Evolutionary conservation across 306 rosid species (phyloP).

Genomic region (Delonix regia): DNA sequence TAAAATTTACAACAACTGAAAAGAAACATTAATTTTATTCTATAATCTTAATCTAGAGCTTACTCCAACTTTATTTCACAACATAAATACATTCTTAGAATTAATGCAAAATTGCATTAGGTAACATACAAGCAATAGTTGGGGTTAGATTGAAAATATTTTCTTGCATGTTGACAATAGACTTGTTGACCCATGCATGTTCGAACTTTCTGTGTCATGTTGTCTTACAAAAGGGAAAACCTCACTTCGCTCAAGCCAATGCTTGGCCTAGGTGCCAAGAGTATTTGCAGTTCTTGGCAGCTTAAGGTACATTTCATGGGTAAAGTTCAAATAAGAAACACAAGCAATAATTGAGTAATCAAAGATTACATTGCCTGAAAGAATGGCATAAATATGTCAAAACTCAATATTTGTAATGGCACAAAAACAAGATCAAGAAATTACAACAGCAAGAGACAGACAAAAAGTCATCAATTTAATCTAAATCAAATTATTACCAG

Average conservation of each 20-base stretch:
- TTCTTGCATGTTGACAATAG: not conserved
- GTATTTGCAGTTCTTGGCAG: not conserved
- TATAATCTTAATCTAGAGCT: not conserved
- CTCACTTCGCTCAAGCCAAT: not conserved
- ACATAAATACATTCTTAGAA: not conserved
- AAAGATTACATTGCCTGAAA: not conserved
- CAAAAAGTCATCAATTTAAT: not conserved
- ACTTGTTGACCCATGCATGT: not conserved
- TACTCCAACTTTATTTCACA: not conserved
- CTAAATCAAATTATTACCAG: not conserved
- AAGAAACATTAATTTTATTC: slow-evolving; percentile 19
- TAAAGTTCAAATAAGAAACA: not conserved
- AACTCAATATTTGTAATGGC: not conserved
- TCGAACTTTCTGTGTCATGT: not conserved
- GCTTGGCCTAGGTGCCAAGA: not conserved
- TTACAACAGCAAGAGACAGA: not conserved
- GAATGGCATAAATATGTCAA: not conserved
- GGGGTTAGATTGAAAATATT: not conserved
- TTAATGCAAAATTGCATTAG: not conserved
- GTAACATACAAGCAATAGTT: not conserved
- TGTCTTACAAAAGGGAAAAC: not conserved
- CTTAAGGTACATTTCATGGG: not conserved
- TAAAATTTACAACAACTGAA: not conserved
- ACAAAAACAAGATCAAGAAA: not conserved
- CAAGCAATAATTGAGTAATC: not conserved